A percentile compares a stretch with the other conserved stretches of the same genome.
Evolutionary conservation across 106 monocot genomes (phyloP).

Genomic region (Platanthera guangdongensis): DNA sequence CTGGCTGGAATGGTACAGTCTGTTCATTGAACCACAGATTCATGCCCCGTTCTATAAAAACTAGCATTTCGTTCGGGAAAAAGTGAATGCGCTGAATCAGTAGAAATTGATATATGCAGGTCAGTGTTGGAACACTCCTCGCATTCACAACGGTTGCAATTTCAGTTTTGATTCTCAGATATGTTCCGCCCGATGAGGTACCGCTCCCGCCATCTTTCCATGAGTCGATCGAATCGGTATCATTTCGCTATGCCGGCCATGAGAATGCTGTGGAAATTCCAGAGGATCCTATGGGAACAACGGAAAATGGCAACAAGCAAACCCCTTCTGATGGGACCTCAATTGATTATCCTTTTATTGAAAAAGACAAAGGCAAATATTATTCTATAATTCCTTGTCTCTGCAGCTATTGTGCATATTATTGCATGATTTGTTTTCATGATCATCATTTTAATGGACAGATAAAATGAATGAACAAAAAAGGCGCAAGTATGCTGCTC

Average conservation of each 20-base stretch:
- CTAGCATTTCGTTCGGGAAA: neutral
- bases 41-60: neutral
- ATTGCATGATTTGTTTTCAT: neutral
- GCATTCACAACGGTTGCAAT: constrained; percentile 89
- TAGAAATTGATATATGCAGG: constrained; percentile 30
- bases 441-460: constrained; percentile 6
- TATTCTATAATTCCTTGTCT: neutral
- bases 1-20: constrained; percentile 87
- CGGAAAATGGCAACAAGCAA: neutral
- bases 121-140: constrained; percentile 94
- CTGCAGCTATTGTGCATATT: neutral
- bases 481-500: constrained; percentile 54
- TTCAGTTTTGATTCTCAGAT: constrained; percentile 89
- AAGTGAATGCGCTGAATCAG: neutral
- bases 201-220: constrained; percentile 67
- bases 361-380: constrained; percentile 42
- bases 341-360: constrained; percentile 40
- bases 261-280: constrained; percentile 21
- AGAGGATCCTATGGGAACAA: constrained; percentile 13
- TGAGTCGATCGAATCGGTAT: constrained; percentile 60
- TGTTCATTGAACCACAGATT: neutral
- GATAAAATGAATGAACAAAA: constrained; percentile 40
- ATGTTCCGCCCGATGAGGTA: constrained; percentile 75
- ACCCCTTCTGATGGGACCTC: constrained; percentile 15
- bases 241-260: constrained; percentile 23